Evolutionary conservation across 345 rosid species (phyloP), one percentile per base, ranked within the genome.

Genomic region (Adansonia digitata): DNA sequence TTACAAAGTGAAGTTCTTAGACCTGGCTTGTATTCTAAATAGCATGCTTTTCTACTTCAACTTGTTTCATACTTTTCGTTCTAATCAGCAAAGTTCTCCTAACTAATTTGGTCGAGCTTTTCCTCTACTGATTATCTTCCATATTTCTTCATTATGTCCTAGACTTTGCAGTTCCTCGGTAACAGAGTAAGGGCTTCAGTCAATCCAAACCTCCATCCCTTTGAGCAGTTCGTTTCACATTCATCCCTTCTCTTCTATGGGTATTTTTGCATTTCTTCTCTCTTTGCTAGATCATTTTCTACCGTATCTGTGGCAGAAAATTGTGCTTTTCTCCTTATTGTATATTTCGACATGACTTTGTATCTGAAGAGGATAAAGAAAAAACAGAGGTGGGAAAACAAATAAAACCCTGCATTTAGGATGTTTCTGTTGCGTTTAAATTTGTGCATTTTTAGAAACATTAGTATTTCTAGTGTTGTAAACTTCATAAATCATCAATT

Each of bases 161-260:
- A 86, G 94, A 85, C 81, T 90, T 81, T 79, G 92, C 90, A 55
- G 92, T 86, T 83, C 92, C 92, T 80, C 90, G 94, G 91, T 90
- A 89, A 90, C 87, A 71, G 56, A 74, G 12, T 63, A 76, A 69
- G 64, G 71, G 75, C 76, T 69, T 31, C 69, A 40, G 27, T 77
- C 80, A 61, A 40, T 69, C 42, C 82, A 69, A 61, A 74, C 70
- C 73, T 24, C 7, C 69, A 37, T 1, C 20, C 51, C 22, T 65
- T 70, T 71, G 69, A 69, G 79, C 77, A 7, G 78, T 74, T 70
- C 40, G 73, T 63, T 68, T 72, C 53, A 55, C 62, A 74, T 72
- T 51, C 63, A 61, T 13, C 35, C 34, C 53, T 20, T 74, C 27
- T 34, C 71, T 70, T 40, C 68, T 61, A 5, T 56, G 70, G 60